phyloP scores from a whole-genome alignment of 2,329 filamentous ascomycete species.

The Knufia fluminis region DNA sequence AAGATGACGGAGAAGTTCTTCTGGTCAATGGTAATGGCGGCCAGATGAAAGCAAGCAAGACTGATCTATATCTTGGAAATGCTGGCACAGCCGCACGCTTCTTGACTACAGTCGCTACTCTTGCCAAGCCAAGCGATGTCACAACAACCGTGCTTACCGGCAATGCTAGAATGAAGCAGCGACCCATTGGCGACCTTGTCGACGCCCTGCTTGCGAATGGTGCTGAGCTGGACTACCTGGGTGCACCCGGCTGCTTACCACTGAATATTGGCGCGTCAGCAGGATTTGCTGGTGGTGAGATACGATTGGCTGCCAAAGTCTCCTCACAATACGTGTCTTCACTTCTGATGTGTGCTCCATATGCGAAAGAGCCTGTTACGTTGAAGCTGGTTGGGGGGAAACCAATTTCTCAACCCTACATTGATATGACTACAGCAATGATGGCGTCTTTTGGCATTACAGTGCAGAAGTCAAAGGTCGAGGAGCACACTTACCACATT shows the following conservation, averaged over 20 bases:
- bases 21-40: conserved; percentile 89
- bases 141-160: conserved; percentile 75
- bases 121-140: conserved; percentile 58
- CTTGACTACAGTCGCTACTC: conserved; percentile 78
- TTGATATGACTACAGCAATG: conserved; percentile 98
- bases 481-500: conserved; percentile 88
- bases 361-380: conserved; percentile 88
- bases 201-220: conserved; percentile 83
- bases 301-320: conserved; percentile 86
- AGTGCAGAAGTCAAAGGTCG: conserved; percentile 65
- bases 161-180: conserved; percentile 90
- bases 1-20: conserved; percentile 84
- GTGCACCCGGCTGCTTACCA: conserved; percentile 73
- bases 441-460: conserved; percentile 85
- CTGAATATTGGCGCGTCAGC: conserved; percentile 71
- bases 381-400: conserved; percentile 88
- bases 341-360: conserved; percentile 91
- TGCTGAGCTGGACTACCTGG: conserved; percentile 76
- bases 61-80: conserved; percentile 85
- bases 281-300: conserved; percentile 75
- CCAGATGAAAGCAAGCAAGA: conserved; percentile 62
- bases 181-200: conserved; percentile 86
- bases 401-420: conserved; percentile 92
- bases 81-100: conserved; percentile 94
- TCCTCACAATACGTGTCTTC: conserved; percentile 99